Conservation (phyloP, 306 rosid genomes). For the Ceratonia siliqua region DNA sequence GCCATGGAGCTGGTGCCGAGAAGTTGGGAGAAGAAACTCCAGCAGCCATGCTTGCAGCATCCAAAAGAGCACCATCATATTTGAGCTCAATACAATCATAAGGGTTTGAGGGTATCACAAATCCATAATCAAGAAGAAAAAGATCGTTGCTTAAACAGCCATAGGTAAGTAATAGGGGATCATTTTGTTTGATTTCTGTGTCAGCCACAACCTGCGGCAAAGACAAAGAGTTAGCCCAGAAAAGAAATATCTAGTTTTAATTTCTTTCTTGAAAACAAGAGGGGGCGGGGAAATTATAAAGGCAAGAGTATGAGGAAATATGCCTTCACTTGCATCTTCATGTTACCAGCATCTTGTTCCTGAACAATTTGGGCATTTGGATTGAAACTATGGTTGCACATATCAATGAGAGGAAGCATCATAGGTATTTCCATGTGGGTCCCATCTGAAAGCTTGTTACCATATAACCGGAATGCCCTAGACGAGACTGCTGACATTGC, state of each 20-base stretch:
- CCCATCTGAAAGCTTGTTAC: conserved; percentile 59
- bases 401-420: conserved; percentile 98
- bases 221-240: conserved; percentile 27
- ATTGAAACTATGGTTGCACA: conserved; percentile 95
- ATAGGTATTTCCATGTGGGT: conserved; percentile 52
- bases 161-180: conserved; percentile 70
- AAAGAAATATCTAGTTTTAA: conserved; percentile 15
- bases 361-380: conserved; percentile 83
- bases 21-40: conserved; percentile 77
- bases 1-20: conserved; percentile 81
- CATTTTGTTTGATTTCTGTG: conserved; percentile 59
- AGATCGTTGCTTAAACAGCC: conserved; percentile 82
- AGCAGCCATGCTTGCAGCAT: conserved; percentile 90
- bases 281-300: background rate
- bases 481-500: conserved; percentile 97
- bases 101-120: conserved; percentile 80
- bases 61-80: conserved; percentile 84
- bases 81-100: conserved; percentile 78
- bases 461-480: conserved; percentile 82
- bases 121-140: conserved; percentile 88
- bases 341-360: conserved; percentile 57
- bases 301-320: conserved; percentile 20
- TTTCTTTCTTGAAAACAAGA: conserved; percentile 9
- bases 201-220: conserved; percentile 84
- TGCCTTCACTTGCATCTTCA: conserved; percentile 73